Base-by-base conservation (phyloP, 1,139 yeast species). In the Wickerhamiella infanticola region DNA sequence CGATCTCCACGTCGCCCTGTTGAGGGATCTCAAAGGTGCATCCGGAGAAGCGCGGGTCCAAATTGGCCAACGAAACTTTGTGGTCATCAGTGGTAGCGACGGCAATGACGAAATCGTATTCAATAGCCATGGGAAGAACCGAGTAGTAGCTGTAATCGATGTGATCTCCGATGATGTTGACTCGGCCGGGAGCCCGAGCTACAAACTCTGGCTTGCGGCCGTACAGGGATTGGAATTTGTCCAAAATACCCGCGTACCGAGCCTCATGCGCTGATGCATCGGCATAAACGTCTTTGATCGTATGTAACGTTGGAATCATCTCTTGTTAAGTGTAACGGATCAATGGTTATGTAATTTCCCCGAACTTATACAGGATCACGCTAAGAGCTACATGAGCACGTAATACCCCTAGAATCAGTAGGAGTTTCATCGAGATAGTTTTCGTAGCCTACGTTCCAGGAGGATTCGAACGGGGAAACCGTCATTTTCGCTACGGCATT, bases 41-140 rank as follows among this genome's bases (percentile, higher is more conserved):
- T 33, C 62, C 55, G 18, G 65, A 61, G 54, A 74, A 75, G 8
- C 43, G 59, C 25, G 59, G 45, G 52, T 66, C 66, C 31, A 67
- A 60, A 53, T 79, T 78, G 40, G 70, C 63, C 24, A 78, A 62
- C 18, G 62, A 57, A 35, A 77, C 64, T 18, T 58, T 57, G 35
- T 54, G 56, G 23, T 56, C 54, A 37, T 59, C 62, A 9, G 62
- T 57, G 9, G 57, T 54, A 29, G 53, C 55, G 13, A 74, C 77
- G 13, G 79, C 84, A 54, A 74, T 73, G 43, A 78, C 63, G 51
- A 79, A 74, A 56, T 79, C 86, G 23, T 68, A 71, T 47, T 77
- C 81, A 42, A 79, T 75, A 6, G 88, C 85, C 79, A 80, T 74
- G n/a, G 88, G 88, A 54, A 80, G 67, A 13, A 77, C 82, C 3